Percentiles rank a stretch among this genome's conserved stretches.
Evolutionary conservation across 306 rosid genomes (phyloP).

Genomic region (Arachis stenosperma): DNA sequence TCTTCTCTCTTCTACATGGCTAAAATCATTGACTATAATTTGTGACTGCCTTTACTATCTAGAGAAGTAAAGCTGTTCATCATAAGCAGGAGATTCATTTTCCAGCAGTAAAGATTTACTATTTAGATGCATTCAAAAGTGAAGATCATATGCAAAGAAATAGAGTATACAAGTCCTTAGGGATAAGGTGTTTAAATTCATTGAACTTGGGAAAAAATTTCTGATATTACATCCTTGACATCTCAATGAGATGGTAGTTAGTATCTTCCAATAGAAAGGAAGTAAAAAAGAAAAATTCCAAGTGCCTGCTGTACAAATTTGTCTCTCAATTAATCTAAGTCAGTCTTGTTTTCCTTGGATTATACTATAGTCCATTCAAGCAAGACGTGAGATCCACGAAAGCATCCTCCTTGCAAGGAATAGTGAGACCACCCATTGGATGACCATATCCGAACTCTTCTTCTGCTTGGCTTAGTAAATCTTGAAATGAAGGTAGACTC

Average conservation of each 20-base stretch:
- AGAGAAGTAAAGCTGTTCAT: no score
- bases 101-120: no score
- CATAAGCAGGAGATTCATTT: no score
- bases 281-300: background rate
- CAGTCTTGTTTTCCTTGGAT: background rate
- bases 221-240: background rate
- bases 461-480: conserved; percentile 42
- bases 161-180: background rate
- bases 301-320: conserved; percentile 11
- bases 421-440: conserved; percentile 64
- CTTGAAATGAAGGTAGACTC: conserved; percentile 50
- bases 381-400: conserved; percentile 43
- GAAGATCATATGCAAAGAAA: no score
- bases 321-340: conserved; percentile 21
- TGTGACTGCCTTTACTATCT: no score
- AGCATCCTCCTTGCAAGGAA: conserved; percentile 49
- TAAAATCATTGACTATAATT: no score
- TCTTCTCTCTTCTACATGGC: no score
- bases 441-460: conserved; percentile 60
- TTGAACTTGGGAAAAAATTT: background rate
- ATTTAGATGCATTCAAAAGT: no score
- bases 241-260: background rate
- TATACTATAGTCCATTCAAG: conserved; percentile 24
- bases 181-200: background rate
- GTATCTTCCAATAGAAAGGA: background rate